phyloP scores from a whole-genome alignment of 495 filamentous ascomycete genomes.

The Chaetomium tenue region DNA sequence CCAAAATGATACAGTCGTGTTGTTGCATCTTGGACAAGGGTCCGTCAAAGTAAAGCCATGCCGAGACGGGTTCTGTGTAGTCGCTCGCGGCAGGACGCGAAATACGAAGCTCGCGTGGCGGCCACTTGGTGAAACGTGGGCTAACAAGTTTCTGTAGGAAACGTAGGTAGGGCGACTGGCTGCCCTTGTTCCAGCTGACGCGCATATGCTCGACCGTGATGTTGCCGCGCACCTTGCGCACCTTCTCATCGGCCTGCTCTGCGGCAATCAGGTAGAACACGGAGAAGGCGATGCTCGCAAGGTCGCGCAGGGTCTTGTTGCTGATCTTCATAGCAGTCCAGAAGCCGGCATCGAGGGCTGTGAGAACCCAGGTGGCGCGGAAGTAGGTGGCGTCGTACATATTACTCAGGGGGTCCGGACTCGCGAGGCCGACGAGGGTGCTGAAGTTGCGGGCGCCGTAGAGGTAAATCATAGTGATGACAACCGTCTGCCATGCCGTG shows the following conservation, averaged over 20 bases:
- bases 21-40: slow-evolving; percentile 70
- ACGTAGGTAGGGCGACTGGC: slow-evolving; percentile 70
- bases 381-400: slow-evolving; percentile 95
- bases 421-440: slow-evolving; percentile 85
- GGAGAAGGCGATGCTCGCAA: slow-evolving; percentile 77
- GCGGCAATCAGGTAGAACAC: slow-evolving; percentile 89
- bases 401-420: slow-evolving; percentile 89
- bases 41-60: slow-evolving; percentile 94
- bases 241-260: slow-evolving; percentile 94
- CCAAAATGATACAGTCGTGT: slow-evolving; percentile 79
- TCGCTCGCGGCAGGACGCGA: slow-evolving; percentile 71
- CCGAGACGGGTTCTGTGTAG: slow-evolving; percentile 78
- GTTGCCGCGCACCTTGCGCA: slow-evolving; percentile 80
- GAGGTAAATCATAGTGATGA: slow-evolving; percentile 85
- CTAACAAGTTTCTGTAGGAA: slow-evolving; percentile 67
- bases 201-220: slow-evolving; percentile 90
- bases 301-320: slow-evolving; percentile 76
- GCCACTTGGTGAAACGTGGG: slow-evolving; percentile 74
- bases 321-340: slow-evolving; percentile 96
- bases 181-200: slow-evolving; percentile 93
- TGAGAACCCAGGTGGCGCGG: slow-evolving; percentile 95
- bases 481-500: slow-evolving; percentile 84
- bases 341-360: slow-evolving; percentile 91
- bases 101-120: slow-evolving; percentile 78
- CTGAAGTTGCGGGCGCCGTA: slow-evolving; percentile 90